Evolutionary conservation across 2,329 filamentous ascomycete genomes (phyloP).

Genomic region (Fusarium torulosum): DNA sequence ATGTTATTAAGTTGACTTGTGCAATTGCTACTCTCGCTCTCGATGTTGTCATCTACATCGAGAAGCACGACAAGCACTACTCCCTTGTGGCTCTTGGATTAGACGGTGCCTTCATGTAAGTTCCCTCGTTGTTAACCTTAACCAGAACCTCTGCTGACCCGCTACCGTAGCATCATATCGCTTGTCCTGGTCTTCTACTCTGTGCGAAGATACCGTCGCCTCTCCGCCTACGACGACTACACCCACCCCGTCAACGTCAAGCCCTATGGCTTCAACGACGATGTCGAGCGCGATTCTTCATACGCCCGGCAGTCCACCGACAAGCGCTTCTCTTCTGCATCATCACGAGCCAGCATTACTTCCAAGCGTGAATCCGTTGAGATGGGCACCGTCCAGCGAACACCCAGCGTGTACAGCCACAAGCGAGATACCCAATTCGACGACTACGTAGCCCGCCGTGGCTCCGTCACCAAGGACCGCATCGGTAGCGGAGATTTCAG

Average conservation of each 20-base stretch:
- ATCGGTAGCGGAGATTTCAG: slow-evolving; percentile 53
- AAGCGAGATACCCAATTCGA: slow-evolving; percentile 63
- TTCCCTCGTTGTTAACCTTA: slow-evolving; percentile 1
- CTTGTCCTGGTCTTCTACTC: slow-evolving; percentile 62
- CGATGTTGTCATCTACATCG: slow-evolving; percentile 64
- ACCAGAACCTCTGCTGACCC: slow-evolving; percentile 12
- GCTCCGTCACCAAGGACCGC: slow-evolving; percentile 44
- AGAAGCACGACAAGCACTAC: slow-evolving; percentile 60
- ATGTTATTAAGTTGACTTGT: slow-evolving; percentile 63
- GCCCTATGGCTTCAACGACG: slow-evolving; percentile 60
- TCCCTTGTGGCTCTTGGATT: slow-evolving; percentile 63
- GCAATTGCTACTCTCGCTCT: slow-evolving; percentile 62
- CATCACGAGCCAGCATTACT: slow-evolving; percentile 50
- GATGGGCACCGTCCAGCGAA: slow-evolving; percentile 42
- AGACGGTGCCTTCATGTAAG: slow-evolving; percentile 64
- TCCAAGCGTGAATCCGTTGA: slow-evolving; percentile 43
- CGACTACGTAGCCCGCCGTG: slow-evolving; percentile 56
- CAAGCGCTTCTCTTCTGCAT: slow-evolving; percentile 45
- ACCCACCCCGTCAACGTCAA: slow-evolving; percentile 63
- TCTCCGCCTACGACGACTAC: slow-evolving; percentile 64
- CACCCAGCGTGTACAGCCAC: slow-evolving; percentile 57
- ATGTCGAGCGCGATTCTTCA: slow-evolving; percentile 46
- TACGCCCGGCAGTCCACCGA: slow-evolving; percentile 48
- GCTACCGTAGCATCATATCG: slow-evolving; percentile 51
- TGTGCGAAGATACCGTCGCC: slow-evolving; percentile 60